Base-by-base conservation (phyloP, 75 land plant genomes). In the Azolla pinnata region DNA sequence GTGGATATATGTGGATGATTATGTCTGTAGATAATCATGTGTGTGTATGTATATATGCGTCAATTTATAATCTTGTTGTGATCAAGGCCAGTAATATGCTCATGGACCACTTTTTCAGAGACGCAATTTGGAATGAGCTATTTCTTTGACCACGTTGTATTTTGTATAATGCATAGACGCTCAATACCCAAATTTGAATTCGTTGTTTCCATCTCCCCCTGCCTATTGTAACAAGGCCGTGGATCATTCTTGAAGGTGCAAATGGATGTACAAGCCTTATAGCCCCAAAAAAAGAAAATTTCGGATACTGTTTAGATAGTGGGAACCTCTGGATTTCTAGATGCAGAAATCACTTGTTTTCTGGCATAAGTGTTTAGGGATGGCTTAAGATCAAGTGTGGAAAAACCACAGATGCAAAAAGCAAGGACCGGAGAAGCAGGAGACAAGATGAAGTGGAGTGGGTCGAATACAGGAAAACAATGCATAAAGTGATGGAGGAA, bases 391-490 rank as follows among this genome's bases (percentile, higher is more conserved):
- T 7, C 16, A 10, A 28, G 23, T 33, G 16, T 29, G 30, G 31
- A 1, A 7, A n/a, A 23, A 9, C 38, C 14, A 47, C 45, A 95
- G 97, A 95, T 81, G 99, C 85, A 4, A 95, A 95, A 51, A 95
- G 86, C 71, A 81, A 89, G 59, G 99, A 89, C 55, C 59, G 60
- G 54, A 54, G 71, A 27, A 74, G 69, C 3, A 79, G 76, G 75
- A 81, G 76, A 60, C 96, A 86, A 72, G 68, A 83, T 71, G 85
- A 86, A 64, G 59, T 24, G 1, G 99, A 95, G 57, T 95, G 99
- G 99, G 31, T 78, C 27, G 84, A 86, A 51, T 95, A 95, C 66
- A 47, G 68, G 3, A 56, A 81, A 14, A 65, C 81, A 2, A 79
- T 83, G 59, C 59, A 70, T 29, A 68, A 83, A 59, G 81, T 84